Conservation (phyloP, 2,329 filamentous ascomycete genomes). For the Microsporum ferrugineum region DNA sequence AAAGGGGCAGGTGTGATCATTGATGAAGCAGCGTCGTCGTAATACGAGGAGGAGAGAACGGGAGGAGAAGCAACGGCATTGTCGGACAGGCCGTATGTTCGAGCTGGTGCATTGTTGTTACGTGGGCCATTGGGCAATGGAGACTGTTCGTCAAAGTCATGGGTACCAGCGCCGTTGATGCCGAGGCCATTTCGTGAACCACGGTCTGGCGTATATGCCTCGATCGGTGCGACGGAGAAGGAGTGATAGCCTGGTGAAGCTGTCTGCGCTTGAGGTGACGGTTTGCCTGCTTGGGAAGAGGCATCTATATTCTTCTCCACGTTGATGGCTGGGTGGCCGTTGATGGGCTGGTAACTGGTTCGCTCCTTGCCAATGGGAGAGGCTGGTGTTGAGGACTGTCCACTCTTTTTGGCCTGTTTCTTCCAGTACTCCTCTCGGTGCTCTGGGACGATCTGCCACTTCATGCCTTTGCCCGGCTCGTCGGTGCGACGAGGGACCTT, state of each 20-base stretch:
- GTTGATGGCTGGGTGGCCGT: constrained; percentile 20
- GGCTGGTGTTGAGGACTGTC: constrained; percentile 36
- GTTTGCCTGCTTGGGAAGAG: constrained; percentile 30
- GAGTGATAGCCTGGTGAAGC: constrained; percentile 33
- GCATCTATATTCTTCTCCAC: constrained; percentile 21
- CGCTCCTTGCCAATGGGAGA: constrained; percentile 35
- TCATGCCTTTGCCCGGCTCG: constrained; percentile 97
- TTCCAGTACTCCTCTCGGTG: constrained; percentile 78
- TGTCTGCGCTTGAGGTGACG: constrained; percentile 30
- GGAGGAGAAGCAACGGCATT: constrained; percentile 34
- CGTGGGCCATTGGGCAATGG: constrained; percentile 16
- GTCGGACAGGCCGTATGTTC: constrained; percentile 32
- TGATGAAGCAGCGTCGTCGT: constrained; percentile 36
- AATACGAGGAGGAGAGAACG: constrained; percentile 39
- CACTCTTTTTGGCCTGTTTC: constrained; percentile 42
- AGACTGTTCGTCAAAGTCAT: constrained; percentile 34
- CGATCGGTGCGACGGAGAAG: constrained; percentile 32
- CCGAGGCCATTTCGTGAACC: constrained; percentile 27
- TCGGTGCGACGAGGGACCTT: constrained; percentile 88
- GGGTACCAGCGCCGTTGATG: constrained; percentile 22
- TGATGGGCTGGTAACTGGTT: constrained; percentile 27
- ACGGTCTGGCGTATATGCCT: constrained; percentile 39
- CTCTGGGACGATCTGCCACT: constrained; percentile 87
- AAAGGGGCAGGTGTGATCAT: constrained; percentile 41
- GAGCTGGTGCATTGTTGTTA: constrained; percentile 18